Evolutionary conservation across 805 yeast genomes (phyloP), one percentile per base, ranked within the genome.

Genomic region (Jamesozyma piceae): DNA sequence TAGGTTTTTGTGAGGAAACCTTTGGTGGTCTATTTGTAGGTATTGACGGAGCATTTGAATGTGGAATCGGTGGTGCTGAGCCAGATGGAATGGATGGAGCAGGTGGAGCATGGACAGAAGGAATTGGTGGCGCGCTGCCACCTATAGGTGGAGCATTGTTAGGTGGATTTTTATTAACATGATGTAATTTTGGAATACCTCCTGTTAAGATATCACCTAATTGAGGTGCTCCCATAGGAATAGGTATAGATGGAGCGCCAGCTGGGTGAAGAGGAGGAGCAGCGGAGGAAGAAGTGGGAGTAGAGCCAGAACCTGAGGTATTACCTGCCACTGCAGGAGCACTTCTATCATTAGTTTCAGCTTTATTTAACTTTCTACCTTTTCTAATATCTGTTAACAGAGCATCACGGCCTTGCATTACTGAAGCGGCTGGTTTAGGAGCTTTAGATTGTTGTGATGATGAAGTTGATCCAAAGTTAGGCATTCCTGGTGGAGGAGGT

Each of bases 301-400:
- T 15, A 26, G 38, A 17, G 5, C 18, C 17, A 13, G 28, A n/a
- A 27, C 47, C 22, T 5, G 51, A 34, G 13, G 41, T 32, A n/a
- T 60, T 64, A 17, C 75, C 70, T 21, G 71, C 70, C 27, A 76
- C 60, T 47, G 49, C 39, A 2, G 89, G 86, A 1, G 73, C 75
- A 44, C 83, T 75, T 65, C 95, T 64, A 68, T 76, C 80, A 63
- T 74, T 65, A 48, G 97, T 74, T 48, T 62, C 66, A 1, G 85
- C 77, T 48, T 81, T 78, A 54, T 78, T 80, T 43, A 82, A 67
- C 37, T 53, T 61, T 40, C 57, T 64, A 19, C 89, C 90, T 48
- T 83, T 82, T 54, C 87, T 75, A 50, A 90, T 90, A 58, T 85
- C 95, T 26, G 92, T 86, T 21, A 90, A 68, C 40, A 90, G 58